A percentile compares a stretch with the other conserved stretches of the same genome.
Conservation (phyloP, 2,329 filamentous ascomycete species). For the Parascedosporium putredinis region DNA sequence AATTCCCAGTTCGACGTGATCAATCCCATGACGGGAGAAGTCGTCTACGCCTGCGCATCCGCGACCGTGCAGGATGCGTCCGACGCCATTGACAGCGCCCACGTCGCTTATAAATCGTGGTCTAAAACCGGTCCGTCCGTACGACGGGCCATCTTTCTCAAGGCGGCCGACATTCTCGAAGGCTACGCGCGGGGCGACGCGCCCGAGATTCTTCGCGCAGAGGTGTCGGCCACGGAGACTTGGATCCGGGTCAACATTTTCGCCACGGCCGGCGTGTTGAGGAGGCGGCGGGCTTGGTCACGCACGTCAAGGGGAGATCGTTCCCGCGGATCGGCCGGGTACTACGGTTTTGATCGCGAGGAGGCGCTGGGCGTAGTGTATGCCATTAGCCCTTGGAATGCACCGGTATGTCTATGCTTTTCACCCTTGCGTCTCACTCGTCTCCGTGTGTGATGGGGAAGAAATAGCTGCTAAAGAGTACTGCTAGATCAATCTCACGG, state of each 20-base stretch:
- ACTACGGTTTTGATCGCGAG: conserved; percentile 51
- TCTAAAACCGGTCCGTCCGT: conserved; percentile 41
- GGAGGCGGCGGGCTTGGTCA: conserved; percentile 30
- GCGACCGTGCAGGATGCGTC: conserved; percentile 43
- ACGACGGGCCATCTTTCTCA: conserved; percentile 51
- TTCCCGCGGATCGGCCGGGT: conserved; percentile 30
- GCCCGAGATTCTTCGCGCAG: conserved; percentile 16
- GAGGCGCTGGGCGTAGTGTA: conserved; percentile 61
- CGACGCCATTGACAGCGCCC: conserved; percentile 34
- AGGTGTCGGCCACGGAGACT: conserved; percentile 20
- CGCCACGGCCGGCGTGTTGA: conserved; percentile 24
- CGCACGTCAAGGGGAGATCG: conserved; percentile 24
- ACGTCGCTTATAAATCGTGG: conserved; percentile 53
- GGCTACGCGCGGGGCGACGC: conserved; percentile 31
- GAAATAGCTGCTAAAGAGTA: background rate
- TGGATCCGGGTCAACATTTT: conserved; percentile 26
- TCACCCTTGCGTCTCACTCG: background rate
- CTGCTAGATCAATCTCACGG: conserved; percentile 16
- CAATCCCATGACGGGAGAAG: conserved; percentile 26
- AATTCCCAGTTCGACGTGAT: conserved; percentile 16
- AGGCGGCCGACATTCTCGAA: conserved; percentile 49
- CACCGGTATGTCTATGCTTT: conserved; percentile 13
- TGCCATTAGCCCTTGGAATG: conserved; percentile 59
- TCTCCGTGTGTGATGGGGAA: background rate
- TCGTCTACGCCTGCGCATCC: conserved; percentile 44